A percentile compares a stretch with the other conserved stretches of the same genome.
Evolutionary conservation across 2,329 filamentous ascomycete species (phyloP).

Genomic region (Fusarium sublunatum): DNA sequence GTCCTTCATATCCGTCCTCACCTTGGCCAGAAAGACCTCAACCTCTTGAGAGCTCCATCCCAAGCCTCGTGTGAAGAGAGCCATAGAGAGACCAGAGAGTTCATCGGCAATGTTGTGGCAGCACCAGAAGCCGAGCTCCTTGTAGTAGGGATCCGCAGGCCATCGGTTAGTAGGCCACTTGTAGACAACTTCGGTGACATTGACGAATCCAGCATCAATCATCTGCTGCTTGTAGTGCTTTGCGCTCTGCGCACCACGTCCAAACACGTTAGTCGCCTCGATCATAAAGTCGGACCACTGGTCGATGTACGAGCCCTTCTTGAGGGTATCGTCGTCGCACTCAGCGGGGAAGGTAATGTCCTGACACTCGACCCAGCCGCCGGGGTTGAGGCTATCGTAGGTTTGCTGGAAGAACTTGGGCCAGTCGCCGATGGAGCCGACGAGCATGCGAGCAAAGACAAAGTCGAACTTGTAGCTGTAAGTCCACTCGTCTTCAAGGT

Average conservation of each 20-base stretch:
- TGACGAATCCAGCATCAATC: slow-evolving; percentile 63
- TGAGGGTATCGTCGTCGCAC: slow-evolving; percentile 57
- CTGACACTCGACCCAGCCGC: slow-evolving; percentile 58
- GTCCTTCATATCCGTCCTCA: slow-evolving; percentile 51
- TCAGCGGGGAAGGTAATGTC: slow-evolving; percentile 55
- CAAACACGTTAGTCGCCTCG: slow-evolving; percentile 47
- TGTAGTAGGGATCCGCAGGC: slow-evolving; percentile 62
- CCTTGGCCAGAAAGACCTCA: slow-evolving; percentile 49
- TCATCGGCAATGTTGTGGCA: slow-evolving; percentile 51
- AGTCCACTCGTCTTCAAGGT: slow-evolving; percentile 56
- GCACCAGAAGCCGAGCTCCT: slow-evolving; percentile 59
- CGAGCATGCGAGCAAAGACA: slow-evolving; percentile 55
- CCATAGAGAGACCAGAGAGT: slow-evolving; percentile 52
- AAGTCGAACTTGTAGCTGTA: slow-evolving; percentile 55
- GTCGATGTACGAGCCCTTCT: slow-evolving; percentile 44
- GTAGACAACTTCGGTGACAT: slow-evolving; percentile 60
- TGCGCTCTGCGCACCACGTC: slow-evolving; percentile 48
- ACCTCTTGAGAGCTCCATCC: slow-evolving; percentile 52
- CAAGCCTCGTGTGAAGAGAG: slow-evolving; percentile 52
- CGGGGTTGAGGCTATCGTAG: slow-evolving; percentile 54
- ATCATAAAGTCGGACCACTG: slow-evolving; percentile 48
- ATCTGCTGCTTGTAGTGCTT: slow-evolving; percentile 53
- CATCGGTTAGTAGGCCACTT: slow-evolving; percentile 64
- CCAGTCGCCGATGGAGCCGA: slow-evolving; percentile 51
- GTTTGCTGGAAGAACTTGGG: slow-evolving; percentile 52